Evolutionary conservation across 768 basidiomycete genomes (phyloP).

Genomic region (Trametes villosa): DNA sequence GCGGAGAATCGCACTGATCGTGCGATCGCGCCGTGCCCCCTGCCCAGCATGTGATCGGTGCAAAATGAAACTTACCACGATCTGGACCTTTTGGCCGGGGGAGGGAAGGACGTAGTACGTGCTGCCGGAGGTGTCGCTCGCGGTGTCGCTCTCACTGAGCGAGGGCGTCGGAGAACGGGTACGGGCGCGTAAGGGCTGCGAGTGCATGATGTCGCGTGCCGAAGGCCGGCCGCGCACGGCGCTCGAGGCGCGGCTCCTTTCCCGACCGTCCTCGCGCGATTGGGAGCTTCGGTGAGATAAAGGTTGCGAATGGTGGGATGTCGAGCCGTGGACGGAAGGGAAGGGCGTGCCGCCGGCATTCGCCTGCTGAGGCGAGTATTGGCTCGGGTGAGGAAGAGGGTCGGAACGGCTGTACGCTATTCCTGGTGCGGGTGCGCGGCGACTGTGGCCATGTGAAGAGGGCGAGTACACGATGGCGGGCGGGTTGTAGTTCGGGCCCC

Average conservation of each 20-base stretch:
- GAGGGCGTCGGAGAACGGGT: slow-evolving; percentile 41
- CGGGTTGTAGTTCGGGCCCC: slow-evolving; percentile 58
- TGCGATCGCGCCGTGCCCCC: slow-evolving; percentile 20
- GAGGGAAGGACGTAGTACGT: slow-evolving; percentile 78
- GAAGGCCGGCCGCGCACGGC: slow-evolving; percentile 17
- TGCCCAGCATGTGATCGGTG: slow-evolving; percentile 15
- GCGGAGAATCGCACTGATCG: slow-evolving; percentile 15
- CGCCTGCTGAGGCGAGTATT: slow-evolving; percentile 38
- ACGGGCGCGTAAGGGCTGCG: slow-evolving; percentile 2
- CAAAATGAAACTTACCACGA: slow-evolving; percentile 59
- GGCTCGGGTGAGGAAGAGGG: slow-evolving; percentile 45
- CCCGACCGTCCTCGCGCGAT: slow-evolving; percentile 17
- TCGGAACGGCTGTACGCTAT: slow-evolving; percentile 75
- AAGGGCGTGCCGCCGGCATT: slow-evolving; percentile 46
- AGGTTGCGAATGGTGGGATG: slow-evolving; percentile 14
- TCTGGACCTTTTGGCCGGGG: slow-evolving; percentile 74
- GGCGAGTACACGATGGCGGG: slow-evolving; percentile 60
- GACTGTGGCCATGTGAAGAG: slow-evolving; percentile 26
- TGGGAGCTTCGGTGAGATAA: slow-evolving; percentile 2
- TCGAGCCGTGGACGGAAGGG: slow-evolving; percentile 42
- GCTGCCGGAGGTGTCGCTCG: slow-evolving; percentile 62
- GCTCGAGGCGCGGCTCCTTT: slow-evolving; percentile 19
- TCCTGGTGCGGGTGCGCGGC: slow-evolving; percentile 46
- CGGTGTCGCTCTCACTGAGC: slow-evolving; percentile 37
- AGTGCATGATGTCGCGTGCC: neutral